Base-by-base conservation (phyloP, 1,139 yeast species). In the Scheffersomyces illinoinensis region DNA sequence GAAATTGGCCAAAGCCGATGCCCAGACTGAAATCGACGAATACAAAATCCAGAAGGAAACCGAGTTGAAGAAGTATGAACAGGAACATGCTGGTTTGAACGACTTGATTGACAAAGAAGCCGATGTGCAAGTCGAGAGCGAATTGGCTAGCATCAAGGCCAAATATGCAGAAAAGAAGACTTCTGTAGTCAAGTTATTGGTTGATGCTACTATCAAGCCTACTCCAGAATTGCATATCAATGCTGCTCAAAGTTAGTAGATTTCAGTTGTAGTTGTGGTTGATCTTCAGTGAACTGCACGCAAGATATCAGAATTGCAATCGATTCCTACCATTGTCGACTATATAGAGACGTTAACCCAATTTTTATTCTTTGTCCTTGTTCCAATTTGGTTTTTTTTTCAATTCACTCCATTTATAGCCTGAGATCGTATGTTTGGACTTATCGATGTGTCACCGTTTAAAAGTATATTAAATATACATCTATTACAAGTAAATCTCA, bases 1-100 rank as follows among this genome's bases (percentile, higher is more conserved):
- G 75, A 95, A 95, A 85, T 93, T 96, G 53, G 98, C 98, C 58
- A 93, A 93, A 82, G 81, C 89, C 52, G 98, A 95, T 73, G 98
- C 99, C 50, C 90, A 93, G 66, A 79, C 84, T 61, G 99, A 95
- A 76, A 91, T 95, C 70, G 92, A 89, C 65, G 89, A 87, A 59
- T 95, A 95, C 85, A 93, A 91, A 82, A 76, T 83, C 60, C 86
- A 87, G 74, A 95, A 93, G 82, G 98, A 93, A 67, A 81, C 78
- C 53, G 98, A 95, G 76, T 86, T 93, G 77, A 83, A 85, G 72
- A 78, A 85, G 63, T 89, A 81, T 70, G 96, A 92, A 74, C 78
- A 81, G 55, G 86, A 86, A 70, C 90, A 88, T 70, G 83, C 88
- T 63, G 91, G 91, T 14, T 79, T 84, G 68, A 88, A 88, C 69